These are phyloP conservation scores for Actinomortierella ambigua DNA, from an alignment of 371 early-diverging fungal species.

Conservation along the genomic window DNA sequence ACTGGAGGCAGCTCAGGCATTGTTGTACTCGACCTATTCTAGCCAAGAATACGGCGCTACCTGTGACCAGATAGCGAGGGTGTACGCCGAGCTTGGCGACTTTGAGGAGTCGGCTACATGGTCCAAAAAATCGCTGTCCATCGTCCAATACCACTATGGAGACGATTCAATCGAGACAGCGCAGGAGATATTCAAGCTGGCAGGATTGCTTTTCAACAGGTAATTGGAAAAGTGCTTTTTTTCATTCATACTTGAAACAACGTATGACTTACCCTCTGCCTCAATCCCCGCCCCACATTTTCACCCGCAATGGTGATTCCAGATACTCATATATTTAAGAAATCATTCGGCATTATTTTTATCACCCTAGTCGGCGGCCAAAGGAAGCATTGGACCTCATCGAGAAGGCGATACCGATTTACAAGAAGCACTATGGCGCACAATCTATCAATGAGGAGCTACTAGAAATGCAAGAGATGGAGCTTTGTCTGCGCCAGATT, in stretches of 20 bases:
- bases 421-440: constrained; percentile 34
- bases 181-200: constrained; percentile 39
- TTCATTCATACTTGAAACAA: not conserved
- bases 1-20: too few relatives aligned
- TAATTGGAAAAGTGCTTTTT: constrained; percentile 3
- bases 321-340: not conserved
- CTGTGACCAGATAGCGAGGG: constrained; percentile 38
- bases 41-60: constrained; percentile 21
- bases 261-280: not conserved
- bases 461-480: constrained; percentile 43
- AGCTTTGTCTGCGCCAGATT: constrained; percentile 12
- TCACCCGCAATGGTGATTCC: not conserved
- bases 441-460: constrained; percentile 30
- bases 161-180: constrained; percentile 45
- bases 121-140: constrained; percentile 35
- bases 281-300: not conserved
- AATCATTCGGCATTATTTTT: not conserved
- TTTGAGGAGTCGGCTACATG: constrained; percentile 22
- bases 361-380: constrained; percentile 18
- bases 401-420: constrained; percentile 28
- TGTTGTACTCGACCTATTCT: too few relatives aligned
- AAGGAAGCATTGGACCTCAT: constrained; percentile 38
- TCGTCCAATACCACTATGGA: constrained; percentile 32
- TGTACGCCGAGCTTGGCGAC: constrained; percentile 30
- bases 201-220: constrained; percentile 40